Base-by-base conservation (phyloP, 139 green algal species). In the Protoeuglena noctilucae region DNA sequence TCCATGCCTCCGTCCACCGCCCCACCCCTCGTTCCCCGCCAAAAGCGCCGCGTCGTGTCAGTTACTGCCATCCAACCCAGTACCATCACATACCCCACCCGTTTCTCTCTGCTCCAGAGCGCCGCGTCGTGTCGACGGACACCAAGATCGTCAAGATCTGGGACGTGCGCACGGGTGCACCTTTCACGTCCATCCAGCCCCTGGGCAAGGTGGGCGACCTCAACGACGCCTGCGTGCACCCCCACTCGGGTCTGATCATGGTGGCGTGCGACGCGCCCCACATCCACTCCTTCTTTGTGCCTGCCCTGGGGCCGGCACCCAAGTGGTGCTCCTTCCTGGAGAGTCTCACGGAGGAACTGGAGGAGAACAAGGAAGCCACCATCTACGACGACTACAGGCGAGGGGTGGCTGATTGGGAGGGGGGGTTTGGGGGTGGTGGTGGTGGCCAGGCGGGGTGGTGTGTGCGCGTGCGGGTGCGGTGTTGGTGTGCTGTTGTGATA, bases 351-450 rank as follows among this genome's bases (percentile, higher is more conserved):
- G 91, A 98, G 61, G 91, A 98, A 69, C 62, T 98, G 58, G 90
- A 95, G 70, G 90, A 96, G 56, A 72, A 63, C 34, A 56, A 48
- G 2, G 57, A 53, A n/a, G 69, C 84, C 4, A 69, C 73, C 0
- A 58, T 94, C 12, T 98, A 96, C 62, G 91, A 96, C 62, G 90
- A 97, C 71, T 98, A 92, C 76, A 81, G 79, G 63, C n/a, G n/a
- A n/a, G n/a, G n/a, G n/a, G n/a, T n/a, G n/a, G n/a, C n/a, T n/a
- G n/a, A n/a, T n/a, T n/a, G 16, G 40, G 16, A 16, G 40, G 40
- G 40, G 16, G 16, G 40, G 16, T 17, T n/a, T n/a, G n/a, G n/a
- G n/a, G n/a, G n/a, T n/a, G n/a, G n/a, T n/a, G n/a, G n/a, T n/a
- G n/a, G n/a, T n/a, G n/a, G n/a, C n/a, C n/a, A n/a, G n/a, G n/a